These are phyloP conservation scores for Kondoa malvinella DNA, from an alignment of 768 basidiomycete species.

Conservation along the genomic window DNA sequence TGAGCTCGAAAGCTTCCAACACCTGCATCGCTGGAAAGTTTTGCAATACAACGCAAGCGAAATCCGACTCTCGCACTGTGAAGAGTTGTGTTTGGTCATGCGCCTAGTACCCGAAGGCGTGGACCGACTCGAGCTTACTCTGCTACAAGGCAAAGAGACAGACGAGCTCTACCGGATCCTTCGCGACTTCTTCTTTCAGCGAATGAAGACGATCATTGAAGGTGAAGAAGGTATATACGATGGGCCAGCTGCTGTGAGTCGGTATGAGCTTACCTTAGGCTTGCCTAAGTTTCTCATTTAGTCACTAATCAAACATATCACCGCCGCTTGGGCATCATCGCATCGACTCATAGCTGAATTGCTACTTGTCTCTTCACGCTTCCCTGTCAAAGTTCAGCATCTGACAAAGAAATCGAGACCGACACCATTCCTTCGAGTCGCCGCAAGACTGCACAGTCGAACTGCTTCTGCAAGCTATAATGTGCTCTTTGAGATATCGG, in stretches of 20 bases:
- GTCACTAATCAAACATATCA: conserved; percentile 10
- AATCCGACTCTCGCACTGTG: conserved; percentile 16
- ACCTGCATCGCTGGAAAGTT: conserved; percentile 23
- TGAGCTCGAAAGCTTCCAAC: conserved; percentile 23
- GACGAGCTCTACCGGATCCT: neutral
- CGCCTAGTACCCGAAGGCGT: neutral
- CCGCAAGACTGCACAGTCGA: conserved; percentile 9
- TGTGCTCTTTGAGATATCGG: conserved; percentile 19
- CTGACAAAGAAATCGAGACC: conserved; percentile 9
- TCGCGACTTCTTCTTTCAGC: conserved; percentile 13
- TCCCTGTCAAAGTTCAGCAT: conserved; percentile 5
- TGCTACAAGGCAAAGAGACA: conserved; percentile 8
- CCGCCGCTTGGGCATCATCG: conserved; percentile 13
- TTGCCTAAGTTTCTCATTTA: neutral
- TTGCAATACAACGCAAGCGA: conserved; percentile 3
- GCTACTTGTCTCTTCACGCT: conserved; percentile 1
- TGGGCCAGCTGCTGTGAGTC: neutral
- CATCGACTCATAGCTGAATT: conserved; percentile 13
- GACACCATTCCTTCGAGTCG: conserved; percentile 15
- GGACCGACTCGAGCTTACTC: neutral
- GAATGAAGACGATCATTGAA: conserved; percentile 9
- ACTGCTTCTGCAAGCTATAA: conserved; percentile 1
- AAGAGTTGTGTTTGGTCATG: conserved; percentile 18
- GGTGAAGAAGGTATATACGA: neutral
- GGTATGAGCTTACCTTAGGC: neutral